phyloP scores from a whole-genome alignment of 2,329 filamentous ascomycete species.

The Colletotrichum viniferum region DNA sequence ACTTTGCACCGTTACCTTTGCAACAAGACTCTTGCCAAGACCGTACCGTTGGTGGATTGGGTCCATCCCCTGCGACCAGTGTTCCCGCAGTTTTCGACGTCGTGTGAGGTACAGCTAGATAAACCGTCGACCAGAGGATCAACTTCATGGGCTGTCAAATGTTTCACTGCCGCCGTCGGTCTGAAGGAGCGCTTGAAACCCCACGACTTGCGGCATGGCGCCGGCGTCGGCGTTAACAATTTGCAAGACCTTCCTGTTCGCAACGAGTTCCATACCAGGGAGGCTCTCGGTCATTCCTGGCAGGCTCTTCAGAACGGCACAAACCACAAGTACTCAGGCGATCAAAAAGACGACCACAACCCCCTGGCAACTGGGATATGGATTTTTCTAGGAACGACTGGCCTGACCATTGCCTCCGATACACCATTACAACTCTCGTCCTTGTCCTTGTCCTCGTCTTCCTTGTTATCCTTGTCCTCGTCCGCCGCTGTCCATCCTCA shows the following conservation, averaged over 20 bases:
- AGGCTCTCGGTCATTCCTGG: neutral
- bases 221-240: fast-evolving
- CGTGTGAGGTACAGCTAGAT: neutral
- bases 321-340: too few relatives aligned
- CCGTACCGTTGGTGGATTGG: fast-evolving
- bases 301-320: too few relatives aligned
- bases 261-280: neutral
- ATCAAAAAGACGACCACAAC: neutral
- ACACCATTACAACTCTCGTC: neutral
- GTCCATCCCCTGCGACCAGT: too few relatives aligned
- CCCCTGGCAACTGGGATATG: neutral
- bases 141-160: fast-evolving
- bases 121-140: neutral
- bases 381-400: too few relatives aligned
- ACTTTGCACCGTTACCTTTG: too few relatives aligned
- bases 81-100: neutral
- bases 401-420: neutral
- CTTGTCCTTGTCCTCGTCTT: neutral
- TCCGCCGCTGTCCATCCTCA: neutral
- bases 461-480: neutral
- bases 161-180: neutral
- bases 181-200: neutral
- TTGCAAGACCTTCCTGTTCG: fast-evolving
- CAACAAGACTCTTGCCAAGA: too few relatives aligned
- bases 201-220: neutral